Percentiles rank a stretch among this genome's conserved stretches.
Conservation (phyloP, 495 filamentous ascomycete species). For the Tuber aestivum region DNA sequence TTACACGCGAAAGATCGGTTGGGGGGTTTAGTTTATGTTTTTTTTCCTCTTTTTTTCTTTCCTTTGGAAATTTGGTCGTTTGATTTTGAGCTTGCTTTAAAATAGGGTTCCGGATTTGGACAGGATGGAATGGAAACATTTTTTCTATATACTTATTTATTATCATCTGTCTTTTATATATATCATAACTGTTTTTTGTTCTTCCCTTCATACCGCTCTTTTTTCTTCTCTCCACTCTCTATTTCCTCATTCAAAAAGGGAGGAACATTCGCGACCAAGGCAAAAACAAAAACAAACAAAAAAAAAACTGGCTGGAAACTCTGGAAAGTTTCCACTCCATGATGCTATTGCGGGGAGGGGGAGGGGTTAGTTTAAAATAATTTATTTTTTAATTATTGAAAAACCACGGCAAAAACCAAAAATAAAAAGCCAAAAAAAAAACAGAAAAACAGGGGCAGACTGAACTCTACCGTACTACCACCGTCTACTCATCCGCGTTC, state of each 20-base stretch:
- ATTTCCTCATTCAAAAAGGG: slow-evolving; percentile 4
- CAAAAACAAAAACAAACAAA: neutral
- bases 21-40: slow-evolving; percentile 2
- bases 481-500: neutral
- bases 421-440: neutral
- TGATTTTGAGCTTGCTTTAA: neutral
- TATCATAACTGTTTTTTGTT: neutral
- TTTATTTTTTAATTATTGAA: slow-evolving; percentile 15
- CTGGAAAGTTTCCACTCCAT: slow-evolving; percentile 5
- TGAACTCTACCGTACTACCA: neutral
- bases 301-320: slow-evolving; percentile 6
- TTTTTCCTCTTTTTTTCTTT: neutral
- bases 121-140: neutral
- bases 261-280: neutral
- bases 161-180: slow-evolving; percentile 1
- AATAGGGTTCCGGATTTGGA: neutral
- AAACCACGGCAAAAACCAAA: neutral
- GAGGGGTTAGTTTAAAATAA: neutral
- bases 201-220: slow-evolving; percentile 6
- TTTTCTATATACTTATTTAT: neutral
- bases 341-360: neutral
- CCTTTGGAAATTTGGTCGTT: neutral
- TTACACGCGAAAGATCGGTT: slow-evolving; percentile 3
- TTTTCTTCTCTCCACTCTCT: slow-evolving; percentile 7
- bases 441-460: too few species aligned